A percentile compares a stretch with the other conserved stretches of the same genome.
Conservation (phyloP, 2,329 filamentous ascomycete species). For the Clarireedia paspali region DNA sequence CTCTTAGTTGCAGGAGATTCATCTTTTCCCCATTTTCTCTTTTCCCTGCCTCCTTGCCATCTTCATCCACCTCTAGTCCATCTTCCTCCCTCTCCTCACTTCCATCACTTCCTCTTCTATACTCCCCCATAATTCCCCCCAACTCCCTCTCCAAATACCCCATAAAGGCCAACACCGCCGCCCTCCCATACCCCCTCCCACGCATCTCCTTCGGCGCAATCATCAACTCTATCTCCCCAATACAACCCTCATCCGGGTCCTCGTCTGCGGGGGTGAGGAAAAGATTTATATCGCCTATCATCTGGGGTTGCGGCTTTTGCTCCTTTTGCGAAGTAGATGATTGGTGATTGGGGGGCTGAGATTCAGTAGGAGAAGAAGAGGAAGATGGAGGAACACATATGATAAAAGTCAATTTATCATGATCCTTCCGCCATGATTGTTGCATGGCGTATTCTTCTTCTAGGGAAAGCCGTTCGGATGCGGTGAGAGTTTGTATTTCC, state of each 20-base stretch:
- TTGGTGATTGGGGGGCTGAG: no score
- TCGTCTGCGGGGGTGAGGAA: conserved; percentile 61
- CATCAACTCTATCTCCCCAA: conserved; percentile 84
- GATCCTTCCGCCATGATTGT: conserved; percentile 70
- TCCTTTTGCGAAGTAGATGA: no score
- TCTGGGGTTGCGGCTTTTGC: conserved; percentile 45
- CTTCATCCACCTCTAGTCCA: conserved; percentile 38
- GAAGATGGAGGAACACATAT: conserved; percentile 42
- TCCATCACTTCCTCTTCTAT: no score
- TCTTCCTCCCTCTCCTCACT: neutral
- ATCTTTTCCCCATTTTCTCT: conserved; percentile 11
- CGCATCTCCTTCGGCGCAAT: conserved; percentile 55
- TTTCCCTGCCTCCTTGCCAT: neutral
- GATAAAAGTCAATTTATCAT: conserved; percentile 91
- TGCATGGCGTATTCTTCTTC: conserved; percentile 88
- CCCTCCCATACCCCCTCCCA: conserved; percentile 56
- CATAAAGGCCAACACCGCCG: conserved; percentile 60
- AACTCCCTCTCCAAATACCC: conserved; percentile 54
- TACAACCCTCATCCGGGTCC: conserved; percentile 37
- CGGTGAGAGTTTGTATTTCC: conserved; percentile 75
- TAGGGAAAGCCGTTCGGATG: conserved; percentile 75
- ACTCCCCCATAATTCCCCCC: conserved; percentile 39
- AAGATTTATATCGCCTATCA: conserved; percentile 73
- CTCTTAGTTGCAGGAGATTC: conserved; percentile 40
- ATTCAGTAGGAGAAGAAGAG: neutral